These are phyloP conservation scores for Cercospora zeina DNA, from an alignment of 2,329 filamentous ascomycete species.

Conservation along the genomic window DNA sequence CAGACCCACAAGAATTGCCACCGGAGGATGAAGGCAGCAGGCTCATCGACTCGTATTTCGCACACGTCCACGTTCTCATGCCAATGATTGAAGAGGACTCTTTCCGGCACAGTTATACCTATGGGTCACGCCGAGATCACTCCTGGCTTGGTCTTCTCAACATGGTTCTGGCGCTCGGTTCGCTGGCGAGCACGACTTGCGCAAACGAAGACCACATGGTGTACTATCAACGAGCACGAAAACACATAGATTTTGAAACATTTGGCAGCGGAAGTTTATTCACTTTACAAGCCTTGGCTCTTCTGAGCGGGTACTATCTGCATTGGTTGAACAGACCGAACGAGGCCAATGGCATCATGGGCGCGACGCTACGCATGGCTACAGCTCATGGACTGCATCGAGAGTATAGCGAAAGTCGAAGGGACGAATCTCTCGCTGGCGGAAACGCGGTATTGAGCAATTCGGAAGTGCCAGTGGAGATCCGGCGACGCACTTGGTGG, in stretches of 20 bases:
- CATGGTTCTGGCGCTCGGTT: conserved; percentile 39
- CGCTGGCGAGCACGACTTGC: conserved; percentile 34
- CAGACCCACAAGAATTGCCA: conserved; percentile 32
- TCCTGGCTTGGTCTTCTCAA: conserved; percentile 40
- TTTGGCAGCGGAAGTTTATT: conserved; percentile 38
- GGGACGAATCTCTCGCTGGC: conserved; percentile 43
- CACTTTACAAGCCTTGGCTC: conserved; percentile 37
- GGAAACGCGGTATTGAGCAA: conserved; percentile 34
- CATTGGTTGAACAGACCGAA: conserved; percentile 41
- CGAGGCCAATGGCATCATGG: conserved; percentile 39
- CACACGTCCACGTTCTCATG: conserved; percentile 38
- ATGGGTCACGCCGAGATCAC: conserved; percentile 35
- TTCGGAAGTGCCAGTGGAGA: conserved; percentile 58
- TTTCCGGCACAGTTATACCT: conserved; percentile 38
- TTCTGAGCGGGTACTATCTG: conserved; percentile 40
- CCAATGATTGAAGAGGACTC: conserved; percentile 41
- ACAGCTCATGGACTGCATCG: conserved; percentile 39
- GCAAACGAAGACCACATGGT: conserved; percentile 35
- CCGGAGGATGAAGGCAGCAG: conserved; percentile 35
- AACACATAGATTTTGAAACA: conserved; percentile 36
- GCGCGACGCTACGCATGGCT: conserved; percentile 39
- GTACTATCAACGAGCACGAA: conserved; percentile 37
- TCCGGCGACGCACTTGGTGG: conserved; percentile 71
- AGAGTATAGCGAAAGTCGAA: conserved; percentile 42
- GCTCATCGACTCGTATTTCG: conserved; percentile 39